Evolutionary conservation across 2,329 filamentous ascomycete genomes (phyloP).

Genomic region (Diaporthe longicolla): DNA sequence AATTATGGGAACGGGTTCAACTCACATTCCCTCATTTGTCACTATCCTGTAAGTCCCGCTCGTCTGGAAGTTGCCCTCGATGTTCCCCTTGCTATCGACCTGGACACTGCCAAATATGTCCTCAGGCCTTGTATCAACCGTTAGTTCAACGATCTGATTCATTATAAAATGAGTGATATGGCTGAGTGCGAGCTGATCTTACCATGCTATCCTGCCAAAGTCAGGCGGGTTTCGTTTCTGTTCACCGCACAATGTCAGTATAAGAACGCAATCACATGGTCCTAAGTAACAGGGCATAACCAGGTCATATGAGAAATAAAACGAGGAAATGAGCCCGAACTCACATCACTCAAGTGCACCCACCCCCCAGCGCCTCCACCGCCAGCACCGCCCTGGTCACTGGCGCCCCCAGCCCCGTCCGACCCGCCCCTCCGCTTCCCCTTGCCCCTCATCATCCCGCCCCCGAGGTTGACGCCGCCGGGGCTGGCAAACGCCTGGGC

Average conservation of each 20-base stretch:
- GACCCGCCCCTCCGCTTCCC: slow-evolving; percentile 63
- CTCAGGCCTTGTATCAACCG: slow-evolving; percentile 65
- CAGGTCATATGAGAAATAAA: not conserved
- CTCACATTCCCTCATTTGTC: slow-evolving; percentile 44
- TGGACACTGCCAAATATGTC: slow-evolving; percentile 79
- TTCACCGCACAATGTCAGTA: not conserved
- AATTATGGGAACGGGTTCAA: not conserved
- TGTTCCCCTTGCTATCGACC: slow-evolving; percentile 69
- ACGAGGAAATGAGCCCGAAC: not conserved
- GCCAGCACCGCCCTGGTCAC: slow-evolving; percentile 72
- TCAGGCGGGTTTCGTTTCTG: slow-evolving; percentile 72
- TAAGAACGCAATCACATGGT: not conserved
- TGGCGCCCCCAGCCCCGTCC: slow-evolving; percentile 68
- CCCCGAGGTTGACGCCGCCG: slow-evolving; percentile 67
- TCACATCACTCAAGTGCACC: slow-evolving; percentile 74
- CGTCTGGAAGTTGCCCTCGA: slow-evolving; percentile 70
- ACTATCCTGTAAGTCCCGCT: slow-evolving; percentile 64
- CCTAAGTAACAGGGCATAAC: no score
- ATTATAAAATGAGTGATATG: not conserved
- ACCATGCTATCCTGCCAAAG: slow-evolving; percentile 76
- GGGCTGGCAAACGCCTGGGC: slow-evolving; percentile 73
- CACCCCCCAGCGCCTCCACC: slow-evolving; percentile 73
- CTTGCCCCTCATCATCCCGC: slow-evolving; percentile 58
- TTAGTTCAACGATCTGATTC: no score
- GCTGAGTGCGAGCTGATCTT: slow-evolving; percentile 26